Evolutionary conservation across 257 asterid species (phyloP), one percentile per base, ranked within the genome.

Genomic region (Cynanchum wilfordii): DNA sequence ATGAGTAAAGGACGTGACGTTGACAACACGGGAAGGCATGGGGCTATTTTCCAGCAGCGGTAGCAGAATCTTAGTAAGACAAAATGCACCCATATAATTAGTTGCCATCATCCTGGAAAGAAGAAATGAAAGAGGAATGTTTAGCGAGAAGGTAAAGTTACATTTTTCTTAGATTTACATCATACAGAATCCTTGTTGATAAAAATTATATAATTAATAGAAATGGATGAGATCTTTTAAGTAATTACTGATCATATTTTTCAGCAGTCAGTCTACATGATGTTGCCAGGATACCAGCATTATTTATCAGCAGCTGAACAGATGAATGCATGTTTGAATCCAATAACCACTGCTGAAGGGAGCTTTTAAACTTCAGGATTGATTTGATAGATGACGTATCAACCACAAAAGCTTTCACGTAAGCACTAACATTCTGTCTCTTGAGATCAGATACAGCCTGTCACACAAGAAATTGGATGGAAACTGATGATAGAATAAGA

Each of bases 251-350:
- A 78, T 93, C 97, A 69, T 79, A 89, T 73, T 88, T 93, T 82
- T 91, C 89, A 58, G 83, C 73, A 55, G 91, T 88, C 82, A 83
- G 40, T 85, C 97, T 86, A 75, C 73, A 17, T 22, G 96, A 86
- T 54, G 95, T 91, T 63, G 97, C 95, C 55, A 93, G 80, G 80
- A 91, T 87, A 74, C 97, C 98, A 72, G 96, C 97, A 82, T 93
- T 89, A 85, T 93, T 93, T 83, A 93, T 86, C 77, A 93, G 83
- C 74, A 93, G 82, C 74, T 93, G 98, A 81, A 91, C 71, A 70
- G 97, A 93, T 59, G 81, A 68, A 81, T 93, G 95, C 86, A 89
- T 69, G 76, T 84, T 76, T 55, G 92, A 89, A 77, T 89, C 97
- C 75, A 58, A 45, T 25, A 88, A 83, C 98, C 98, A 93, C 71